Conservation (phyloP, 2,329 filamentous ascomycete genomes). For the Blumeria hordei region DNA sequence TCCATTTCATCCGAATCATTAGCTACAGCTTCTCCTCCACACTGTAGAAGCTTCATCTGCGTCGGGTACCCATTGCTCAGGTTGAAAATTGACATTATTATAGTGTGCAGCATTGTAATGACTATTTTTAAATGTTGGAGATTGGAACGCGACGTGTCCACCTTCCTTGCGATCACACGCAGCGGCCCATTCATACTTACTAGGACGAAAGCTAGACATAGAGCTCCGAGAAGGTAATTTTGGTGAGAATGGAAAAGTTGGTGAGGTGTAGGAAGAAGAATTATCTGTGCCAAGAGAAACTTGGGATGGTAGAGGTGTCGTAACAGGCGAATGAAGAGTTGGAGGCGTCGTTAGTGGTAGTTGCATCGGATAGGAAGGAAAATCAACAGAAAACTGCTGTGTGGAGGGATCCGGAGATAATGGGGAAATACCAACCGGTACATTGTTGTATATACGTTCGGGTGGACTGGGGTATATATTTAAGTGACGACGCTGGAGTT, state of each 20-base stretch:
- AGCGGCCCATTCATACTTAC: constrained; percentile 14
- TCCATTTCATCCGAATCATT: background rate
- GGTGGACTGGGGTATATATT: constrained; percentile 8
- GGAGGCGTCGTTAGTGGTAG: constrained; percentile 7
- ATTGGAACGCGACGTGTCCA: constrained; percentile 16
- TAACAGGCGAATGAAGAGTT: constrained; percentile 5
- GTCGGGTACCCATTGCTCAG: constrained; percentile 23
- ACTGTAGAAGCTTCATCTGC: constrained; percentile 9
- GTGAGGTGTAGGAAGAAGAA: constrained; percentile 6
- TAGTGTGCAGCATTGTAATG: constrained; percentile 44
- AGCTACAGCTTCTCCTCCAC: constrained; percentile 7
- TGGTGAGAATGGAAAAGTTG: constrained; percentile 4
- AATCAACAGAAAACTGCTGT: constrained; percentile 9
- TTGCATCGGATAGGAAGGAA: constrained; percentile 8
- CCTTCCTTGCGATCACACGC: constrained; percentile 12
- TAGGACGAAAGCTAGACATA: constrained; percentile 12
- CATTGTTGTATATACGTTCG: constrained; percentile 9
- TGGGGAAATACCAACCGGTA: constrained; percentile 4
- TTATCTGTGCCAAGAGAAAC: constrained; percentile 8
- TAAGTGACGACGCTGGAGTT: constrained; percentile 8
- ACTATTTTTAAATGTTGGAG: constrained; percentile 38
- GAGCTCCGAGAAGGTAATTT: constrained; percentile 8
- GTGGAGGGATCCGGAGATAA: constrained; percentile 12
- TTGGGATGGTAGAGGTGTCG: constrained; percentile 5
- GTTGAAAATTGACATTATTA: constrained; percentile 37